Evolutionary conservation across 192 early-diverging fungal genomes (phyloP).

Genomic region (Entrophospora sp.): DNA sequence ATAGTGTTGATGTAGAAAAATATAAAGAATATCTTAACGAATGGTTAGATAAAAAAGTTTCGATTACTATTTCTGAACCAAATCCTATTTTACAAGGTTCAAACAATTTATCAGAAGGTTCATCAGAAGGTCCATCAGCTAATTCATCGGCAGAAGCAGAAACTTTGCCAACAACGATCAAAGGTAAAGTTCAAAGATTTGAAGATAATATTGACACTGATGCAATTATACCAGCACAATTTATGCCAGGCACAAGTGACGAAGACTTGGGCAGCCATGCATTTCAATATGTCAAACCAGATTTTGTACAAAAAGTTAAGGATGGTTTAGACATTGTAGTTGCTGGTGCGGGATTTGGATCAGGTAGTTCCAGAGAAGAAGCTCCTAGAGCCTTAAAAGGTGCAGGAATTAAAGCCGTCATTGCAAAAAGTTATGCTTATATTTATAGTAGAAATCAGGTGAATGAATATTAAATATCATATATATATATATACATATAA

Average conservation of each 20-base stretch:
- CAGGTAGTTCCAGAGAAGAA: conserved; percentile 71
- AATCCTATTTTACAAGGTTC: conserved; percentile 43
- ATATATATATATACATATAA: background rate
- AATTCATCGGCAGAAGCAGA: conserved; percentile 31
- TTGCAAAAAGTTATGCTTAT: conserved; percentile 74
- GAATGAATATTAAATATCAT: background rate
- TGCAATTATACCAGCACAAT: conserved; percentile 71
- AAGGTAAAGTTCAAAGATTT: conserved; percentile 62
- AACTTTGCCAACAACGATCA: conserved; percentile 40
- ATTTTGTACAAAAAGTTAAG: conserved; percentile 56
- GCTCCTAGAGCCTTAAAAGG: conserved; percentile 69
- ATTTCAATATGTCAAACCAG: conserved; percentile 68
- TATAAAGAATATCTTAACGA: conserved; percentile 55
- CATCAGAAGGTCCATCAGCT: conserved; percentile 18
- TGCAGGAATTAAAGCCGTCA: conserved; percentile 62
- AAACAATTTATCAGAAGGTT: background rate
- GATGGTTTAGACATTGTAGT: conserved; percentile 64
- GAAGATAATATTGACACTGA: conserved; percentile 73
- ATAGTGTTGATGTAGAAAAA: conserved; percentile 51
- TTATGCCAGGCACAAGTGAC: conserved; percentile 63
- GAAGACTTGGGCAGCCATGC: conserved; percentile 60
- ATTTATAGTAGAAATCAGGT: conserved; percentile 74
- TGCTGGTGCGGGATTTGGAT: conserved; percentile 64
- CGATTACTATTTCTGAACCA: conserved; percentile 56
- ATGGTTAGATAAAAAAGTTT: conserved; percentile 55